Base-by-base conservation (phyloP, 2,329 filamentous ascomycete species). In the Madurella fahalii region DNA sequence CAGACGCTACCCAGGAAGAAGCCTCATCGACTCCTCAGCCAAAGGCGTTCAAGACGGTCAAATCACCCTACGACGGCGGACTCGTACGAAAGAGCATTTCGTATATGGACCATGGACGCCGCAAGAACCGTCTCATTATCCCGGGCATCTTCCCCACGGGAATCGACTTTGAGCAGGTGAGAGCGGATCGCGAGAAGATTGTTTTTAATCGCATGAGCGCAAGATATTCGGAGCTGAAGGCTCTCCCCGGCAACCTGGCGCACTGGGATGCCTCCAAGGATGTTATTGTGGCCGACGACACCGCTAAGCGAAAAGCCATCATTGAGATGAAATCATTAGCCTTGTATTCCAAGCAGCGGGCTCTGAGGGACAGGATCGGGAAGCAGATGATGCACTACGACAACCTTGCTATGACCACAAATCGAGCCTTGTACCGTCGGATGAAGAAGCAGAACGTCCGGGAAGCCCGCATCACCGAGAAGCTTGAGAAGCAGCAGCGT, bases 401-500 rank as follows among this genome's bases (percentile, higher is more conserved):
- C 67, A 97, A 96, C 65, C 82, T 97, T 30, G 93, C 92, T 43
- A 96, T 96, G 89, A 96, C 93, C 1, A 93, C 92, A 1, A 99
- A 99, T 68, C 86, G 94, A 48, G 86, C 89, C 50, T 83, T 86
- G 66, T 96, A 96, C 71, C 88, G 94, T 37, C 86, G 94, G 48
- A 88, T 94, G 77, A 99, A 99, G 86, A 97, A 96, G 77, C 93
- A 96, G 72, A 95, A 88, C 47, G 81, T 97, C 47, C 87, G 93
- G 37, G 94, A 99, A 74, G 94, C 94, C 53, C 87, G 93, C 54
- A 95, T 99, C 62, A 99, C 94, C 0, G 94, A 99, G 81, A 99
- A 96, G 73, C 84, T 99, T 2, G 94, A 99, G 82, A 97, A 97
- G 76, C 92, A 99, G 71, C 94, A 99, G 70, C 90, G 94, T 54